These are phyloP conservation scores for Fusarium sublunatum DNA, from an alignment of 2,329 filamentous ascomycete species.

Conservation along the genomic window DNA sequence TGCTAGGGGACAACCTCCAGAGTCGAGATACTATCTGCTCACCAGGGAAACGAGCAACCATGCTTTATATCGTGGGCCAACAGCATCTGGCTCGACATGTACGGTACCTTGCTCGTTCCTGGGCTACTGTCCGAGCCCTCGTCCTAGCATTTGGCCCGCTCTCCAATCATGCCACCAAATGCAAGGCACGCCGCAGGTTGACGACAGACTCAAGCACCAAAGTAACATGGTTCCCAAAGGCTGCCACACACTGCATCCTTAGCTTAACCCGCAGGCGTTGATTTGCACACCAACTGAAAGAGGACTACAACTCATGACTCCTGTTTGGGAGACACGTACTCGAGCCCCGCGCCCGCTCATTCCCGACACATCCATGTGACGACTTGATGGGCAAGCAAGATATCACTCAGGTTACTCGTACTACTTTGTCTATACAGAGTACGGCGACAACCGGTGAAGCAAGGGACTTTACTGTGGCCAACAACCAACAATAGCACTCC, in stretches of 20 bases:
- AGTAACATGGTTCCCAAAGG: slow-evolving; percentile 33
- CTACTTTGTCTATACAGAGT: not conserved
- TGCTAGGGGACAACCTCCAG: slow-evolving; percentile 21
- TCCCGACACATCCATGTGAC: slow-evolving; percentile 44
- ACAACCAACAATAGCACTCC: slow-evolving; percentile 11
- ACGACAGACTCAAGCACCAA: slow-evolving; percentile 42
- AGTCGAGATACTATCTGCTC: slow-evolving; percentile 2
- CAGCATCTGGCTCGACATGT: slow-evolving; percentile 22
- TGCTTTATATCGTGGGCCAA: slow-evolving; percentile 2
- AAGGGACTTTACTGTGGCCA: slow-evolving; percentile 39
- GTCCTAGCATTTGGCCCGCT: slow-evolving; percentile 39
- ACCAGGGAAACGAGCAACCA: not conserved
- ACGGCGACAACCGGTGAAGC: slow-evolving; percentile 37
- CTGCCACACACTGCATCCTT: slow-evolving; percentile 31
- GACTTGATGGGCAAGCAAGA: slow-evolving; percentile 40
- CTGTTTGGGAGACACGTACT: slow-evolving; percentile 24
- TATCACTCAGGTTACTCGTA: slow-evolving; percentile 23
- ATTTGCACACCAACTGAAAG: slow-evolving; percentile 34
- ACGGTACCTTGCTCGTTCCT: slow-evolving; percentile 42
- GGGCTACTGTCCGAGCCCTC: slow-evolving; percentile 36
- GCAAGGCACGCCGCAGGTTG: slow-evolving; percentile 48
- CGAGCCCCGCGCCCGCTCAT: slow-evolving; percentile 40
- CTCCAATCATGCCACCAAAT: slow-evolving; percentile 46
- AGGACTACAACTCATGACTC: slow-evolving; percentile 34
- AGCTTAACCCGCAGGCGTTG: slow-evolving; percentile 18